A percentile compares a stretch with the other conserved stretches of the same genome.
These are phyloP conservation scores for Colletotrichum kahawae DNA, from an alignment of 2,329 filamentous ascomycete genomes.

Conservation along the genomic window DNA sequence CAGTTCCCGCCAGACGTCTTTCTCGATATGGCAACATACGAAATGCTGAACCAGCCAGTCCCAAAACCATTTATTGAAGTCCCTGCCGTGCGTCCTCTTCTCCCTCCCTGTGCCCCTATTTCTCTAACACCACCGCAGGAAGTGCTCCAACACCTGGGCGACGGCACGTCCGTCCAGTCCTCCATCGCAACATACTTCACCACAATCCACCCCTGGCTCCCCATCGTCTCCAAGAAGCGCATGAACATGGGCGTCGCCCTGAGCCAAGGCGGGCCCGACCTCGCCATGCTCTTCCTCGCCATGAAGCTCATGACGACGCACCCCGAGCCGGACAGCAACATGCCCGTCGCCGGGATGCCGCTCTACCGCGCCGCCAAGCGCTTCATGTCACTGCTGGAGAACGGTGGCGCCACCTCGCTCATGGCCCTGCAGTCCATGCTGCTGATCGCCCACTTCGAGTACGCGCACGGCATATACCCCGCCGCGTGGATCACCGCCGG, in stretches of 20 bases:
- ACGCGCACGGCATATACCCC: constrained; percentile 54
- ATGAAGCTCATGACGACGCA: constrained; percentile 50
- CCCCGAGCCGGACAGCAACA: constrained; percentile 33
- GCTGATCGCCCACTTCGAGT: constrained; percentile 52
- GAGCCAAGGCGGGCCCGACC: constrained; percentile 49
- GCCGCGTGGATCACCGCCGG: constrained; percentile 54
- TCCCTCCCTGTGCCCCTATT: not conserved
- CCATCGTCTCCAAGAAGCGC: constrained; percentile 51
- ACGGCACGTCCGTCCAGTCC: constrained; percentile 38
- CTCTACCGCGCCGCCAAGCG: constrained; percentile 49
- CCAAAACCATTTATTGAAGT: constrained; percentile 42
- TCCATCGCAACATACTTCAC: constrained; percentile 46
- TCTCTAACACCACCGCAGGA: constrained; percentile 29
- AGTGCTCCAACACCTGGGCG: constrained; percentile 43
- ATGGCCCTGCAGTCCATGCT: constrained; percentile 49
- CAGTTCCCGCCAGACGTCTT: constrained; percentile 48
- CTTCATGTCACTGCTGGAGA: constrained; percentile 45
- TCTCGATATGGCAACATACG: constrained; percentile 46
- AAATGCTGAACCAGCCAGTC: constrained; percentile 37
- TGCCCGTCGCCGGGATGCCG: constrained; percentile 37
- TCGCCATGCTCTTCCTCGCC: constrained; percentile 51
- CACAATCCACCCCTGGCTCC: constrained; percentile 51
- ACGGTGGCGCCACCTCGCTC: constrained; percentile 44
- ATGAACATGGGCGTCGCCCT: constrained; percentile 45
- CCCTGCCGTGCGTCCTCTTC: constrained; percentile 34